Percentiles rank a stretch among this genome's conserved stretches.
These are phyloP conservation scores for Heliamphora pulchella DNA, from an alignment of 179 eudicot genomes.

Conservation along the genomic window DNA sequence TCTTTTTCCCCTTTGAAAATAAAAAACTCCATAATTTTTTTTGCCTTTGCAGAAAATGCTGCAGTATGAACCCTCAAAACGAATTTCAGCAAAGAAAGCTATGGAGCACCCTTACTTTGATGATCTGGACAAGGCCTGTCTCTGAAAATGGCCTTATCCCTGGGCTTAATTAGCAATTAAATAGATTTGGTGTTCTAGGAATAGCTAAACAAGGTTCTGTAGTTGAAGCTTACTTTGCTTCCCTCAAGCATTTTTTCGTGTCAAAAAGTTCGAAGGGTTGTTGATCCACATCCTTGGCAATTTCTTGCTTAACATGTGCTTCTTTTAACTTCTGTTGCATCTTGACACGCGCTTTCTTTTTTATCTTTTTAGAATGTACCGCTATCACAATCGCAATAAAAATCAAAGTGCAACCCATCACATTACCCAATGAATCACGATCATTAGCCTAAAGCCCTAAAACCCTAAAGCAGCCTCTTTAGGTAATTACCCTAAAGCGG, in stretches of 20 bases:
- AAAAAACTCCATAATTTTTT: not conserved
- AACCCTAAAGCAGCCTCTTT: too few species aligned
- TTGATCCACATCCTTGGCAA: not conserved
- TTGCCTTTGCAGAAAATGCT: constrained; percentile 64
- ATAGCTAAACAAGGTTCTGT: not conserved
- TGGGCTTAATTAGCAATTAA: not conserved
- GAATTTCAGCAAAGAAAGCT: constrained; percentile 96
- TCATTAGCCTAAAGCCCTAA: too few species aligned
- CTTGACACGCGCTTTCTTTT: too few species aligned
- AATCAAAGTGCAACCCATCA: too few species aligned
- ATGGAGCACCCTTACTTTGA: constrained; percentile 93
- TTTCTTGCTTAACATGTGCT: constrained; percentile 3
- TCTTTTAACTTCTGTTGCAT: not conserved
- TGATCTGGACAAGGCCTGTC: constrained; percentile 56
- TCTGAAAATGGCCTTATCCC: constrained; percentile 19
- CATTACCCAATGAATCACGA: too few species aligned
- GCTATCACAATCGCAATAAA: too few species aligned
- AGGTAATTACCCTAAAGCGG: too few species aligned
- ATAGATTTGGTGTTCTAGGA: not conserved
- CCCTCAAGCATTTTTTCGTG: constrained; percentile 29
- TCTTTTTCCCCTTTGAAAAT: not conserved
- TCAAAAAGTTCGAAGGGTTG: not conserved
- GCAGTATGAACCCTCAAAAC: constrained; percentile 74
- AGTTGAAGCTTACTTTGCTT: constrained; percentile 22
- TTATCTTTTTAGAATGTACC: too few species aligned